Evolutionary conservation across 1,139 yeast genomes (phyloP), one percentile per base, ranked within the genome.

Genomic region (Keqinozyma sinolaborantium): DNA sequence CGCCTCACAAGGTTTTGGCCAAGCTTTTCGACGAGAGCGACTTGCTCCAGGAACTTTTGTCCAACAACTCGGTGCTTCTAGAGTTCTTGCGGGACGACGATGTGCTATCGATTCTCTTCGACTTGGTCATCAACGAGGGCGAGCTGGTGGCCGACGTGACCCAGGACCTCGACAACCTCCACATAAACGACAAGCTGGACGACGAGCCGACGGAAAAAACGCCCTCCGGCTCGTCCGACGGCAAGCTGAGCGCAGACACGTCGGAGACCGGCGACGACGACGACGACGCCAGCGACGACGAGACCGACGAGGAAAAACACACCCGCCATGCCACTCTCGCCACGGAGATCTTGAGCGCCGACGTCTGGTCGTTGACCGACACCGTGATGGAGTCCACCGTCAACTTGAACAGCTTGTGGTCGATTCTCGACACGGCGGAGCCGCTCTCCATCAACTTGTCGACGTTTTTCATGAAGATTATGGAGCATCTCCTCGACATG

Each of bases 301-400:
- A 67, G 45, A 56, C 68, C 5, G 58, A 53, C 9, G 79, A 75
- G 33, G 85, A 81, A 43, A 66, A 61, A 14, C 77, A 76, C 36
- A 68, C 76, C 12, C 72, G 90, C 43, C 72, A 87, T 48, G 94
- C 96, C 4, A 83, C 88, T 33, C 74, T 90, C 40, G 92, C 96
- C 3, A 86, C 96, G 2, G 98, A 94, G 53, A 83, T 92, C 27
- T 67, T 92, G 26, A 79, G 92, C 34, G 88, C 95, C 4, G 97
- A 92, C 51, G 94, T 88, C 5, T 92, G 97, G 97, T 84, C 95
- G 4, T 70, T 94, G 24, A 85, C 96, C 4, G 96, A 92, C 47
- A 81, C 95, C 1, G 81, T 92, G 30, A 83, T 92, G 83, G 94
- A 85, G 47, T 77, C 80, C 37, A 68, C 77, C 3, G 70, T 67